Evolutionary conservation across 2,329 filamentous ascomycete genomes (phyloP), one percentile per base, ranked within the genome.

Genomic region (Scytalidium sp.): DNA sequence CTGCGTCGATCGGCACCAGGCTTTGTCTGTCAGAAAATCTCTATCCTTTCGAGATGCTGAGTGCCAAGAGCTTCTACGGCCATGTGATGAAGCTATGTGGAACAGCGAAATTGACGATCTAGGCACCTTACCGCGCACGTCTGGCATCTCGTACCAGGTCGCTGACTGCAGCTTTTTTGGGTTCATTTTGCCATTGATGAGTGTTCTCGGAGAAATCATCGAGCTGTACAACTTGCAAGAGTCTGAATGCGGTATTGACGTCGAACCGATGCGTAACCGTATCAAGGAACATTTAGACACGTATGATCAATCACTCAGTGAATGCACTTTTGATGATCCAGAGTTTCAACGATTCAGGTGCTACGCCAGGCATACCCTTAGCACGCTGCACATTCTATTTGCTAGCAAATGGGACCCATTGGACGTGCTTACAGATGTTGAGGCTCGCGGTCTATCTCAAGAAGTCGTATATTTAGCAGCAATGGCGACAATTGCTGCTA

Each of bases 321-420:
- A 29, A 29, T 29, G 25, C 25, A 13, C 25, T 13, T 29, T 29
- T 29, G 25, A 29, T 29, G 25, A 13, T 29, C 13, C 25, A 29
- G 13, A 7, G 8, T 29, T 29, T 29, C 8, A 29, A 29, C 7
- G 13, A 29, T 13, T 29, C 25, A 29, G 13, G 25, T 29, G 13
- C 25, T 29, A 29, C 25, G 25, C 25, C 25, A 29, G 25, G 13
- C 25, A 29, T 29, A 75, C 52, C 71, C 78, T 15, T 56, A 76
- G 1, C 72, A 74, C 44, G 74, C 77, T 0, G 64, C 77, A 0
- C 66, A 75, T 50, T 77, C 2, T 62, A 77, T 0, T 61, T 77
- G 0, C 68, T 50, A 73, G 73, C 0, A 75, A 76, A 58, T 76
- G 72, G 73, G 74, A 77, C 51, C 70, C 72, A 2, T 70, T 76